Base-by-base conservation (phyloP, 2,329 filamentous ascomycete genomes). In the Colletotrichum sp. region DNA sequence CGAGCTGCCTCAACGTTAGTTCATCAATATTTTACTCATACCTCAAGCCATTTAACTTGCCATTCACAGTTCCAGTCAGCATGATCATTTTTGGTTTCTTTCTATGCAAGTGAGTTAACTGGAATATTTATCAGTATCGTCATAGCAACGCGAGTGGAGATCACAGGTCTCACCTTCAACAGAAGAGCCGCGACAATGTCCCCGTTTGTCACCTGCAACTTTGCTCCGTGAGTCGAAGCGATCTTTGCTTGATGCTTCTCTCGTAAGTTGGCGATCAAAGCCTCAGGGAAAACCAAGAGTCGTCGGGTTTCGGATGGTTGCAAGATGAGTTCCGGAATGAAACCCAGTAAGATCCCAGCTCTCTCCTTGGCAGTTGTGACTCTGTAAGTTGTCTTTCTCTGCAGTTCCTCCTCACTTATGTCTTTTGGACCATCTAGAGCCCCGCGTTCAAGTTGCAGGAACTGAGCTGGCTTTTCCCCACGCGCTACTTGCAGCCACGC, bases 401-500 rank as follows among this genome's bases (percentile, higher is more conserved):
- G 65, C 28, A 68, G n/a, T 16, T 32, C 32, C 3, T 71, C 24
- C 52, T 77, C 5, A 6, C 76, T 32, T 4, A 79, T 12, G 12
- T 77, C 71, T 4, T 30, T 36, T 12, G 75, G 24, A 8, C 78
- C 77, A 3, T 76, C 71, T 8, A 80, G 71, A 2, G 32, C 72
- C 3, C 65, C 76, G 1, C 60, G 57, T 6, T 65, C 39, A 4
- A 78, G 60, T 3, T 75, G 32, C 8, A 79, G 10, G 32, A 80
- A 79, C n/a, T 73, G 59, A 3, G 62, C 16, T 4, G 79, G 79
- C 16, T 71, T n/a, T 26, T 65, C 64, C 26, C 78, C 79, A 8
- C 68, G 32, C 6, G 77, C 75, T 5, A 80, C 64, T 8, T 74
- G 30, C 5, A 79, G 67, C 80, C 79, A 81, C 8, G 79, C 76